Base-by-base conservation (phyloP, 352 stramenopile genomes). In the Lagenidium giganteum region DNA sequence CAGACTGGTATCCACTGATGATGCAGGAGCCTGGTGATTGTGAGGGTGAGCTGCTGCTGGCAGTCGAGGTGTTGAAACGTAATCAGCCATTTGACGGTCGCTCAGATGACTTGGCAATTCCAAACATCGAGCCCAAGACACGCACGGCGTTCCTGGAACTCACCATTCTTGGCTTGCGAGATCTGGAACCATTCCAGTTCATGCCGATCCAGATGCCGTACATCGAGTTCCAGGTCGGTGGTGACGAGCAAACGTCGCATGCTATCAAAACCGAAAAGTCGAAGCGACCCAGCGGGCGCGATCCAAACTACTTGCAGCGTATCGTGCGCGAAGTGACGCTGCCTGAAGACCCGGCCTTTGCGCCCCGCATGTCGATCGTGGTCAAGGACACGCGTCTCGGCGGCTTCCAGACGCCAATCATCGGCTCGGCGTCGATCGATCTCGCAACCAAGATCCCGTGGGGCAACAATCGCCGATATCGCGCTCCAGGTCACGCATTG, bases 301-400 rank as follows among this genome's bases (percentile, higher is more conserved):
- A 96, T 39, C 82, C 85, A 6, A 96, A 96, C 50, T 96, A 89
- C 47, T 51, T 93, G 9, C 72, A 92, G 45, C 78, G 75, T 24
- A 92, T 95, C 39, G 61, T 92, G 29, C 86, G 93, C 33, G 69
- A 83, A 31, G 65, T 96, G 0, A 54, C 83, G 21, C 38, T 96
- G 25, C 85, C 85, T 0, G 74, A 87, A 18, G 83, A 96, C 46
- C 63, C 79, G 8, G 64, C 90, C 27, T 96, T 93, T 47, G 65
- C 85, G 1, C 82, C 85, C 29, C 78, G 79, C 3, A 45, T 96
- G 18, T 88, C 92, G 31, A 82, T 93, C 28, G 83, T 87, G 27
- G 81, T 93, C 9, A 82, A 87, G 41, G 83, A 95, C 54, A 89
- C 78, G 9, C 73, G 83, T 18, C 58, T 95, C 1, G 83, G 83